Conservation (phyloP, 176 grass and related monocot species). For the Eleusine coracana region DNA sequence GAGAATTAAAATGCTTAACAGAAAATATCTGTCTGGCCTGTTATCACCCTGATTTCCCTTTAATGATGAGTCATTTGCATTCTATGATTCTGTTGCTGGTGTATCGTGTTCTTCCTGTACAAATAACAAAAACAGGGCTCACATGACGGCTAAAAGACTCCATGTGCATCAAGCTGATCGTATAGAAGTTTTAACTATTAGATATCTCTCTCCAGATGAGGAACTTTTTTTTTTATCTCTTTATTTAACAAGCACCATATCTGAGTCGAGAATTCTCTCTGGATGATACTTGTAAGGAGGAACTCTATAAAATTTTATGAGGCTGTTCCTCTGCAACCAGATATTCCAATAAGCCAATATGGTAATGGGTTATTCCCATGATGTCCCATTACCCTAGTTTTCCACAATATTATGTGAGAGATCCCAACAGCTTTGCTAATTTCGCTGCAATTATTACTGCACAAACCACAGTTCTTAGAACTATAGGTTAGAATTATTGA, state of each 20-base stretch:
- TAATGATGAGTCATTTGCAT: not conserved
- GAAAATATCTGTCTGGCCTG: not conserved
- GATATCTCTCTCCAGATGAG: not conserved
- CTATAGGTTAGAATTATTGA: not conserved
- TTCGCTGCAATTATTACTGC: not conserved
- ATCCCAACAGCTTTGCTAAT: not conserved
- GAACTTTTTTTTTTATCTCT: conserved; percentile 5
- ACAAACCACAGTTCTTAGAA: not conserved
- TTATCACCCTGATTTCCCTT: not conserved
- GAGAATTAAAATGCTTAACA: not conserved
- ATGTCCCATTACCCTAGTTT: not conserved
- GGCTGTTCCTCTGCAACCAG: too few species aligned
- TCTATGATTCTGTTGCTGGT: not conserved
- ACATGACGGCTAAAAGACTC: not conserved
- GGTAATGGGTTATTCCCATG: too few species aligned
- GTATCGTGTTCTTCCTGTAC: not conserved
- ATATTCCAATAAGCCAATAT: too few species aligned
- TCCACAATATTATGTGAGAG: not conserved
- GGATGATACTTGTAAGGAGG: not conserved
- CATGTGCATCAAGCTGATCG: not conserved
- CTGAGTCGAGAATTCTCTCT: not conserved
- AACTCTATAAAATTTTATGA: too few species aligned
- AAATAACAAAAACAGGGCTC: not conserved
- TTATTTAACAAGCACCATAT: not conserved
- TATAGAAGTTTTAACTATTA: not conserved